Evolutionary conservation across 768 basidiomycete species (phyloP).

Genomic region (Galerina marginata): DNA sequence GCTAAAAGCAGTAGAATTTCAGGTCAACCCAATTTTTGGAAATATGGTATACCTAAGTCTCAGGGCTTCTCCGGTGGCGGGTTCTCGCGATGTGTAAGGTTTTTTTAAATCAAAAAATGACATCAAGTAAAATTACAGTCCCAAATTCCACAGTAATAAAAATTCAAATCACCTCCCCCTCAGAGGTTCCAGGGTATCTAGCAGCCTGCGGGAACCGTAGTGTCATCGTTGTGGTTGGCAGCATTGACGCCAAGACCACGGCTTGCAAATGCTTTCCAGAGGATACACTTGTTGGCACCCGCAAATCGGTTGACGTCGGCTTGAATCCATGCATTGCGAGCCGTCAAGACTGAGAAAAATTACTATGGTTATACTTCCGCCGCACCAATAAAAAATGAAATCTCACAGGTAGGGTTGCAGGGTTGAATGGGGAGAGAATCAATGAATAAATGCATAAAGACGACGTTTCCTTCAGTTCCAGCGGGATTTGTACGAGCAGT

Average conservation of each 20-base stretch:
- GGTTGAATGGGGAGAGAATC: constrained; percentile 52
- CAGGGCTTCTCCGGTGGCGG: too few species aligned
- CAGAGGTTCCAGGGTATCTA: too few species aligned
- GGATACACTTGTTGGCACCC: constrained; percentile 49
- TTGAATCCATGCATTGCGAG: constrained; percentile 55
- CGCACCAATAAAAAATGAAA: not conserved
- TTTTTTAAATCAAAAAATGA: too few species aligned
- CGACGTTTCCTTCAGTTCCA: constrained; percentile 47
- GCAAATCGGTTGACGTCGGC: constrained; percentile 52
- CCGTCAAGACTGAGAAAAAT: constrained; percentile 38
- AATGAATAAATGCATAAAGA: constrained; percentile 53
- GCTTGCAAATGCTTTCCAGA: constrained; percentile 55
- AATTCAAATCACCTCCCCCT: too few species aligned
- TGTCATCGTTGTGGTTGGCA: constrained; percentile 29
- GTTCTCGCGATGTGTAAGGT: too few species aligned
- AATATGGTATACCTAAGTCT: too few species aligned
- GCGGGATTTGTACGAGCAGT: constrained; percentile 43
- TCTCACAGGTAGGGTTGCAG: constrained; percentile 50
- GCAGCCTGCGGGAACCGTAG: constrained; percentile 29
- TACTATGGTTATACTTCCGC: not conserved
- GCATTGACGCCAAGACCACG: constrained; percentile 51
- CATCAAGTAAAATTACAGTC: too few species aligned
- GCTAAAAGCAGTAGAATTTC: too few species aligned
- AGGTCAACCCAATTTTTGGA: too few species aligned
- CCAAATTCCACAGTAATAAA: too few species aligned